These are phyloP conservation scores for Rhododendron kiyosumense DNA, from an alignment of 148 eudicot species.

Conservation along the genomic window DNA sequence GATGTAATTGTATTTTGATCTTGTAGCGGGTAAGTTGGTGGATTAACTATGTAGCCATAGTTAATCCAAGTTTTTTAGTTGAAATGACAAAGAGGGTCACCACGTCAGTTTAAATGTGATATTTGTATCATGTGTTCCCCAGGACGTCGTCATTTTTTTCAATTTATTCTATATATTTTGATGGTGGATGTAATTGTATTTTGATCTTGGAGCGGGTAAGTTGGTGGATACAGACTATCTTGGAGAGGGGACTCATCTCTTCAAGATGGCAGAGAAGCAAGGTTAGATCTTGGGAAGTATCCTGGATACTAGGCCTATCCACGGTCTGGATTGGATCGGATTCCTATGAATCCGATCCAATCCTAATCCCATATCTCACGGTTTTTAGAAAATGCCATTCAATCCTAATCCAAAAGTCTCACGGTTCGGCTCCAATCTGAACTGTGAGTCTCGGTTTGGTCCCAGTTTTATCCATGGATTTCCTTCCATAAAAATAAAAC, in stretches of 20 bases:
- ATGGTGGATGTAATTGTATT: not conserved
- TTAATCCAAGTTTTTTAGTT: not conserved
- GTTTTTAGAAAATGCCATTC: too few relatives aligned
- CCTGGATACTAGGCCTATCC: not conserved
- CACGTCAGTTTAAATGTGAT: not conserved
- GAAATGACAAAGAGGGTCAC: not conserved
- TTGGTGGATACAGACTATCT: conserved; percentile 51
- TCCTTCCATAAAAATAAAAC: too few relatives aligned
- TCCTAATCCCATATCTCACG: too few relatives aligned
- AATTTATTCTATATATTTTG: not conserved
- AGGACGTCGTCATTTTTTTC: not conserved
- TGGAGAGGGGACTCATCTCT: conserved; percentile 92
- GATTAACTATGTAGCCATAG: not conserved
- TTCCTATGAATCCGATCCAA: too few relatives aligned
- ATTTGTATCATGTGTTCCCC: not conserved
- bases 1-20: too few relatives aligned
- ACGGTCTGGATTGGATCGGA: too few relatives aligned
- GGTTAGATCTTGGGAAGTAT: conserved; percentile 64
- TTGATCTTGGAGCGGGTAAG: conserved; percentile 69
- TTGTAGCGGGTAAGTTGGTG: too few relatives aligned
- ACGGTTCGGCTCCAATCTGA: too few relatives aligned
- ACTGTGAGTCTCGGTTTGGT: too few relatives aligned
- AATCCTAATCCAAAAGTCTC: too few relatives aligned
- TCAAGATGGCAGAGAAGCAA: conserved; percentile 66
- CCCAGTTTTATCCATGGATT: too few relatives aligned